These are phyloP conservation scores for Nymphaea colorata DNA, from an alignment of 164 flowering plant species.

Conservation along the genomic window DNA sequence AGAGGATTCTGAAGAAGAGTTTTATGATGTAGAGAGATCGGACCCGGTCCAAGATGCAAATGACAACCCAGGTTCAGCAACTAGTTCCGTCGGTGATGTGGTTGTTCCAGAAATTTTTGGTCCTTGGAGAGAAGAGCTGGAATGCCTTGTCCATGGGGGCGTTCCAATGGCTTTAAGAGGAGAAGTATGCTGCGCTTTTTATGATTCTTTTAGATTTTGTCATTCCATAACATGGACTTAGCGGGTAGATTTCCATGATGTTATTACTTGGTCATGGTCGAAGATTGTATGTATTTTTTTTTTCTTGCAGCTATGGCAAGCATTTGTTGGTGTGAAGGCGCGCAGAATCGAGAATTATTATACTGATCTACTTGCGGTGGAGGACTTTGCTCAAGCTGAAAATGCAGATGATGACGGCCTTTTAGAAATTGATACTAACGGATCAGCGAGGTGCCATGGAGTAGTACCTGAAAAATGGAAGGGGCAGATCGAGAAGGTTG, in stretches of 20 bases:
- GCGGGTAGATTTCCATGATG: background rate
- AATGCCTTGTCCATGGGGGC: conserved; percentile 91
- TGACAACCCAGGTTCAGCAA: conserved; percentile 25
- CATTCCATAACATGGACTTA: background rate
- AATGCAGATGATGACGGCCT: conserved; percentile 14
- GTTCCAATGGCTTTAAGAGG: conserved; percentile 97
- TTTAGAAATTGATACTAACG: conserved; percentile 16
- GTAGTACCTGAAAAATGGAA: conserved; percentile 75
- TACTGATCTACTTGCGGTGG: conserved; percentile 46
- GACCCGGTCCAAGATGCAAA: conserved; percentile 47
- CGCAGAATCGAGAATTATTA: conserved; percentile 75
- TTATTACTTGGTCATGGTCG: background rate
- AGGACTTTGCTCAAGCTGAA: conserved; percentile 18
- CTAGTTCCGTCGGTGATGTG: conserved; percentile 15
- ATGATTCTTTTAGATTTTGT: background rate
- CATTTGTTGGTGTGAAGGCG: conserved; percentile 80
- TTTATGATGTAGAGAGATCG: conserved; percentile 81
- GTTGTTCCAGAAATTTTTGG: conserved; percentile 23
- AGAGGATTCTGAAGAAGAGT: conserved; percentile 85
- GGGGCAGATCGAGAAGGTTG: conserved; percentile 95
- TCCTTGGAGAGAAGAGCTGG: conserved; percentile 84
- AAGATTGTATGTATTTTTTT: background rate
- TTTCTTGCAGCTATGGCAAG: conserved; percentile 85
- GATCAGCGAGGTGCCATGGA: conserved; percentile 17
- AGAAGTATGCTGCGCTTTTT: conserved; percentile 42